Evolutionary conservation across 148 eudicot genomes (phyloP).

Genomic region (Spergularia marina): DNA sequence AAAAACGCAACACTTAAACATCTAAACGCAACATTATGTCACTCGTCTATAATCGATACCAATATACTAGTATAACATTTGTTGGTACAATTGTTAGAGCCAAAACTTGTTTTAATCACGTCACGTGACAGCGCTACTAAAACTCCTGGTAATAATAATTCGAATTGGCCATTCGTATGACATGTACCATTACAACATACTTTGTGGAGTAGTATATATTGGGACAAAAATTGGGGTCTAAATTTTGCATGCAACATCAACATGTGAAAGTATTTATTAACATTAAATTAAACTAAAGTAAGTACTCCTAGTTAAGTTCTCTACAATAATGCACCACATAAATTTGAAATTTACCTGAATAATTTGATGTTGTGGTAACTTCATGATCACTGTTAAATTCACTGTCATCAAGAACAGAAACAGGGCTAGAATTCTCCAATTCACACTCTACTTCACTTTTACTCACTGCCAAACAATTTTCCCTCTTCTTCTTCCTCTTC

Average conservation of each 20-base stretch:
- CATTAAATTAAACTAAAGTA: not conserved
- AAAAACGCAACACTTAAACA: no score
- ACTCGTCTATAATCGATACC: no score
- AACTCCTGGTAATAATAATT: no score
- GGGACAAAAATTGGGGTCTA: not conserved
- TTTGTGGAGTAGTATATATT: not conserved
- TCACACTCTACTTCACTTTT: slow-evolving; percentile 45
- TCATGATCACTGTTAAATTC: slow-evolving; percentile 45
- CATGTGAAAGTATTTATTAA: not conserved
- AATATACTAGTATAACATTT: no score
- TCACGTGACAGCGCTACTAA: no score
- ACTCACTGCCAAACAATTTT: slow-evolving; percentile 20
- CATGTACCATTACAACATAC: not conserved
- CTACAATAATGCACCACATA: no score
- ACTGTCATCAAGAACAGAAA: slow-evolving; percentile 71
- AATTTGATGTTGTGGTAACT: slow-evolving; percentile 47
- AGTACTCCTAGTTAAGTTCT: no score
- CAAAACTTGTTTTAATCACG: no score
- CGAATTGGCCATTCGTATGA: no score
- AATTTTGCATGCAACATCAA: not conserved
- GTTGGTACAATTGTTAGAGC: no score
- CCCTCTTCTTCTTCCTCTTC: slow-evolving; percentile 30
- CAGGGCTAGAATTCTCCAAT: slow-evolving; percentile 70
- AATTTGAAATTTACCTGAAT: slow-evolving; percentile 1
- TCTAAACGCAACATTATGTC: no score